Evolutionary conservation across 768 basidiomycete genomes (phyloP).

Genomic region (Suillus paluster): DNA sequence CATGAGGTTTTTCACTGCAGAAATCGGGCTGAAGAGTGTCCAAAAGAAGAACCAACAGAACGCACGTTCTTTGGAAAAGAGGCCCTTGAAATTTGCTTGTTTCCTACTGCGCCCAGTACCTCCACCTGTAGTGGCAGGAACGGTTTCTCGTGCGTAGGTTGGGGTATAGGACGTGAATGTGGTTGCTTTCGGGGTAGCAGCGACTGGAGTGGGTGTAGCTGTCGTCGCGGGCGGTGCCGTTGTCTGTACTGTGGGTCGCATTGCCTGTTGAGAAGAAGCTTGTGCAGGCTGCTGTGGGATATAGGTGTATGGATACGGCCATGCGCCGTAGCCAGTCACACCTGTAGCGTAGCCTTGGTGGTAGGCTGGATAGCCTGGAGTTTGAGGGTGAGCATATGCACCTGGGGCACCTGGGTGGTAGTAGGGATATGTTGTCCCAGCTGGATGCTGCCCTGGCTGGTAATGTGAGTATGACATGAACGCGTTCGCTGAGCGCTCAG

Average conservation of each 20-base stretch:
- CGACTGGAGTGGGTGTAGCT: slow-evolving; percentile 33
- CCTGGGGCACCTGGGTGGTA: slow-evolving; percentile 56
- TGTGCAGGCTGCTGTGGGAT: slow-evolving; percentile 44
- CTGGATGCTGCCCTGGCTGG: slow-evolving; percentile 34
- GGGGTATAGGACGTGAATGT: slow-evolving; percentile 65
- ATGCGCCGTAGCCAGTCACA: slow-evolving; percentile 68
- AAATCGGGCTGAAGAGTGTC: slow-evolving; percentile 15
- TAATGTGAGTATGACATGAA: slow-evolving; percentile 42
- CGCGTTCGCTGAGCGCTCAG: slow-evolving; percentile 7
- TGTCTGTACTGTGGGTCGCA: slow-evolving; percentile 33
- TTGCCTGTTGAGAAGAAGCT: slow-evolving; percentile 30
- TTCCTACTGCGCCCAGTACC: slow-evolving; percentile 57
- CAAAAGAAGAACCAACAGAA: slow-evolving; percentile 16
- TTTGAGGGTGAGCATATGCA: slow-evolving; percentile 41
- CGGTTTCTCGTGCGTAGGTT: slow-evolving; percentile 52
- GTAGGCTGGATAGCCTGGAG: slow-evolving; percentile 55
- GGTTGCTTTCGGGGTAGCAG: slow-evolving; percentile 42
- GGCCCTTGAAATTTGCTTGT: slow-evolving; percentile 70
- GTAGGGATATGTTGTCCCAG: slow-evolving; percentile 63
- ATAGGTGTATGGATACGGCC: slow-evolving; percentile 75
- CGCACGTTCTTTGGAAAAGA: slow-evolving; percentile 84
- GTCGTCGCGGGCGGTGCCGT: slow-evolving; percentile 32
- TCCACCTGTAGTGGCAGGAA: slow-evolving; percentile 43
- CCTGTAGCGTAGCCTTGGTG: slow-evolving; percentile 59
- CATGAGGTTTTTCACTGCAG: slow-evolving; percentile 80